A percentile compares a stretch with the other conserved stretches of the same genome.
Evolutionary conservation across 1,284 basidiomycete species (phyloP).

Genomic region (Xerocomus nothofagi): DNA sequence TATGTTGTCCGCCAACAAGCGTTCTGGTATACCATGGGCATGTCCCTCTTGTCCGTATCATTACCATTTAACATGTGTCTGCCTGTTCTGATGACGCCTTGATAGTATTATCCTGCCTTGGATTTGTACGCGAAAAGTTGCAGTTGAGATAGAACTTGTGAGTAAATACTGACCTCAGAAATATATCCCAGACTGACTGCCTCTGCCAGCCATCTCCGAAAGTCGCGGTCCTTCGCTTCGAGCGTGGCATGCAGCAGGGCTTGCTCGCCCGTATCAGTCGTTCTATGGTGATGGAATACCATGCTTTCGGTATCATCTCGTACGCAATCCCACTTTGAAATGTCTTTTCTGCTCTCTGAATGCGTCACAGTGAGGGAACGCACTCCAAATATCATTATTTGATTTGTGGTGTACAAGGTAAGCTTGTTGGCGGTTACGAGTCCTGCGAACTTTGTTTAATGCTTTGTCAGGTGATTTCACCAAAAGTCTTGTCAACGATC

Average conservation of each 20-base stretch:
- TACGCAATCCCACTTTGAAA: constrained; percentile 28
- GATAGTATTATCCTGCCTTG: constrained; percentile 68
- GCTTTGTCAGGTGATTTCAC: constrained; percentile 62
- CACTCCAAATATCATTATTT: constrained; percentile 73
- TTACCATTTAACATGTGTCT: not conserved
- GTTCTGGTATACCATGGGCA: constrained; percentile 72
- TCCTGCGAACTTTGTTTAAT: constrained; percentile 2
- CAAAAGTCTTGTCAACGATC: constrained; percentile 63
- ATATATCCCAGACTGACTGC: constrained; percentile 4
- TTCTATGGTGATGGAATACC: constrained; percentile 58
- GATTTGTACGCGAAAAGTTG: constrained; percentile 71
- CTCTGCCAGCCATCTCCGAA: constrained; percentile 54
- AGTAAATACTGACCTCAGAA: constrained; percentile 24
- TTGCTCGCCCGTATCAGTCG: constrained; percentile 58
- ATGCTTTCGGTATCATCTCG: constrained; percentile 63
- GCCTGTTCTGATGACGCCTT: constrained; percentile 11
- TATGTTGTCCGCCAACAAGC: constrained; percentile 66
- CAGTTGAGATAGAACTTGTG: constrained; percentile 74
- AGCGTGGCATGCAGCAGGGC: constrained; percentile 66
- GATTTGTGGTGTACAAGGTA: constrained; percentile 75
- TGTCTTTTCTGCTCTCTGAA: constrained; percentile 13
- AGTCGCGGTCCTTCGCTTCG: constrained; percentile 58
- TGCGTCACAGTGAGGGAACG: constrained; percentile 54
- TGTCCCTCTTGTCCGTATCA: constrained; percentile 65
- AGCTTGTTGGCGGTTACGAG: not conserved